phyloP scores from a whole-genome alignment of 495 filamentous ascomycete genomes.

The Thermothielavioides terrestris region DNA sequence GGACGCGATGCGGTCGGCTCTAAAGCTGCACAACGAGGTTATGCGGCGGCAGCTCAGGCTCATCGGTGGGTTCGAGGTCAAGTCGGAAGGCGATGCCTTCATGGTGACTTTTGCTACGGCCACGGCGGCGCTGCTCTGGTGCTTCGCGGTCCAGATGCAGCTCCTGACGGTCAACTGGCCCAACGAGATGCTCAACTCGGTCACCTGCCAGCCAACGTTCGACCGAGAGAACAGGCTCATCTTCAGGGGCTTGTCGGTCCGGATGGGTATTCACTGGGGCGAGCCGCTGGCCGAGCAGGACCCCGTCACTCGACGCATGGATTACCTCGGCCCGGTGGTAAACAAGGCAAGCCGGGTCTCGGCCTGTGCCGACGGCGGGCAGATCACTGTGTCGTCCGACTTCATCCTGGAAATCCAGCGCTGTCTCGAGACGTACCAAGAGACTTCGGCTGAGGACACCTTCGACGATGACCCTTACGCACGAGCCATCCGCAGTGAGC shows the following conservation, averaged over 20 bases:
- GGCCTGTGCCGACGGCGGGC: conserved; percentile 89
- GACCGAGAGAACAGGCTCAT: conserved; percentile 86
- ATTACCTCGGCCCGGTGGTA: conserved; percentile 99
- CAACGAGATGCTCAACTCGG: conserved; percentile 77
- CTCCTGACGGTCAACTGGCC: conserved; percentile 89
- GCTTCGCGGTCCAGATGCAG: conserved; percentile 82
- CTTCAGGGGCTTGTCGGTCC: conserved; percentile 84
- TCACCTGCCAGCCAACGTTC: conserved; percentile 68
- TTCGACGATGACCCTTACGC: conserved; percentile 62
- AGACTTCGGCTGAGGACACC: conserved; percentile 60
- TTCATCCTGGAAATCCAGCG: conserved; percentile 94
- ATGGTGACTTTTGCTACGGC: conserved; percentile 98
- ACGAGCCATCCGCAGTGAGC: conserved; percentile 72
- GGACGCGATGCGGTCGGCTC: conserved; percentile 87
- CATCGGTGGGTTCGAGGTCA: conserved; percentile 96
- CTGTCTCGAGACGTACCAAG: conserved; percentile 74
- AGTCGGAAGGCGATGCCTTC: conserved; percentile 98
- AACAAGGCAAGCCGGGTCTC: conserved; percentile 93
- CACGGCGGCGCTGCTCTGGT: conserved; percentile 89
- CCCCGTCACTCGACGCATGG: conserved; percentile 94
- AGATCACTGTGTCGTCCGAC: conserved; percentile 92
- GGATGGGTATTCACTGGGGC: conserved; percentile 97
- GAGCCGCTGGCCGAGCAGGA: conserved; percentile 90
- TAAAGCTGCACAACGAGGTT: conserved; percentile 90
- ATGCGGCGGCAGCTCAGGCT: conserved; percentile 88